Percentiles rank a stretch among this genome's conserved stretches.
Conservation (phyloP, 192 early-diverging fungal genomes). For the Coemansia sp. region DNA sequence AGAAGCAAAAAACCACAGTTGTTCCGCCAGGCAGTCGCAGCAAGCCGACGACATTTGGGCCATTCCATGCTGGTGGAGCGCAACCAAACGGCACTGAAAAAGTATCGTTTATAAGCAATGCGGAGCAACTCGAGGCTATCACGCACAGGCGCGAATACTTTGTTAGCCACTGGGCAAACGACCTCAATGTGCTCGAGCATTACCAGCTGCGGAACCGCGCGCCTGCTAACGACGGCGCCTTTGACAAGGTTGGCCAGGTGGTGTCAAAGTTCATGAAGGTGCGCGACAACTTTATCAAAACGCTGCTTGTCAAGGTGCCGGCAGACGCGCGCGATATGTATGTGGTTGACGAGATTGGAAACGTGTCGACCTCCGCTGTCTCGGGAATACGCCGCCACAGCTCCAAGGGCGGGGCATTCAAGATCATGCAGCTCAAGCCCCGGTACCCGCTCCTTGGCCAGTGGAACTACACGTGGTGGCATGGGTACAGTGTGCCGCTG, state of each 20-base stretch:
- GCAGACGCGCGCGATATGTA: constrained; percentile 72
- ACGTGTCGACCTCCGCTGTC: constrained; percentile 90
- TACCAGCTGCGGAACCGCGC: constrained; percentile 67
- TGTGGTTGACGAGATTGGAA: constrained; percentile 84
- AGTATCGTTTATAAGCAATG: constrained; percentile 59
- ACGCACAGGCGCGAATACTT: constrained; percentile 47
- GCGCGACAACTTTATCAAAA: constrained; percentile 48
- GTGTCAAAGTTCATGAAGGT: constrained; percentile 22
- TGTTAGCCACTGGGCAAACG: constrained; percentile 83
- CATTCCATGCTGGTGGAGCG: constrained; percentile 11
- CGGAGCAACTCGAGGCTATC: constrained; percentile 68
- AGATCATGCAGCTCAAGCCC: constrained; percentile 76
- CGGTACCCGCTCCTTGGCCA: constrained; percentile 94
- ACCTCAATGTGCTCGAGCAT: constrained; percentile 83
- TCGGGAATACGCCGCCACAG: not conserved
- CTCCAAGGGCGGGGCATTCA: constrained; percentile 47
- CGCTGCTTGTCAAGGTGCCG: constrained; percentile 62
- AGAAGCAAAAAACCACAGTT: constrained; percentile 80
- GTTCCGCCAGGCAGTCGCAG: constrained; percentile 40
- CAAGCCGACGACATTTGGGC: constrained; percentile 72
- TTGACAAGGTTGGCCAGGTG: constrained; percentile 37
- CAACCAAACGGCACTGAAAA: constrained; percentile 53
- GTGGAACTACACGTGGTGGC: constrained; percentile 97
- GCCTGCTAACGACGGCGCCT: constrained; percentile 12
- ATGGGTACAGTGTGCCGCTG: constrained; percentile 85